These are phyloP conservation scores for Syzygium oleosum DNA, from an alignment of 345 rosid genomes.

Conservation along the genomic window DNA sequence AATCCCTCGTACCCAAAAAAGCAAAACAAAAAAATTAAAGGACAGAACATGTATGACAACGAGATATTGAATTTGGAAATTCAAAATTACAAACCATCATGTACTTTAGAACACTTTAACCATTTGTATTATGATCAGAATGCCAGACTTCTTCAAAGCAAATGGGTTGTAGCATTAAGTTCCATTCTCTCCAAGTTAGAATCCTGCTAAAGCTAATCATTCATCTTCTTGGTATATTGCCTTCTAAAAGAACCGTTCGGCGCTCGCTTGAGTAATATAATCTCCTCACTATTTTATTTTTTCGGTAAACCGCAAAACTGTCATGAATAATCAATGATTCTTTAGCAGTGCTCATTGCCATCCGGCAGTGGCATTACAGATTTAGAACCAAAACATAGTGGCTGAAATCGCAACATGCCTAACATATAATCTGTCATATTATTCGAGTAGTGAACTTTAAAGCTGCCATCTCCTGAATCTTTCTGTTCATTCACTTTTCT, in stretches of 20 bases:
- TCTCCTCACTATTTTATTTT: background rate
- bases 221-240: background rate
- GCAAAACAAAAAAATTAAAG: background rate
- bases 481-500: background rate
- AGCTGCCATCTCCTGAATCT: background rate
- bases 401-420: too few relatives aligned
- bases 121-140: background rate
- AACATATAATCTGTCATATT: background rate
- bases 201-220: background rate
- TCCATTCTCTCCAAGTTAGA: background rate
- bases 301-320: background rate
- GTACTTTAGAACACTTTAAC: background rate
- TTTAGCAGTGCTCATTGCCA: background rate
- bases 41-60: background rate
- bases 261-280: background rate
- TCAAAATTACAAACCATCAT: background rate
- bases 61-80: background rate
- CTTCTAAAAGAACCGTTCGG: background rate
- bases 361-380: background rate
- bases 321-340: background rate
- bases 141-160: background rate
- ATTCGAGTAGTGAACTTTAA: background rate
- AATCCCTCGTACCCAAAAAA: background rate
- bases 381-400: too few relatives aligned
- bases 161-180: background rate